phyloP scores from a whole-genome alignment of 129 eudicot species.

The Mikania micrantha region DNA sequence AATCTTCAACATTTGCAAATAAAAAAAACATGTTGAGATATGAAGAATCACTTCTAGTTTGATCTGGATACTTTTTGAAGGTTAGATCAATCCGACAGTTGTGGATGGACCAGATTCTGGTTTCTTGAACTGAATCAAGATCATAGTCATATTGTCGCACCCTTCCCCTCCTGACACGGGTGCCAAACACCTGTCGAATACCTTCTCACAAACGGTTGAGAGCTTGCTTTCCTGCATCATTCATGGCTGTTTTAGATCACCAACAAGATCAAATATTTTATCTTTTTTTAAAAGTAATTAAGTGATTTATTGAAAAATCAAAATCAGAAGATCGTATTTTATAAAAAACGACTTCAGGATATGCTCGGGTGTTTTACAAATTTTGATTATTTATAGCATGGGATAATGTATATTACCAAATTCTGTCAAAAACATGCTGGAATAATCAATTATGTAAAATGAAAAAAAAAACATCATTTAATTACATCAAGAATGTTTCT shows the following conservation, averaged over 20 bases:
- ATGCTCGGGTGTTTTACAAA: not conserved
- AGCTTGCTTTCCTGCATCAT: slow-evolving; percentile 61
- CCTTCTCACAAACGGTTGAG: slow-evolving; percentile 60
- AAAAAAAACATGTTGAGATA: slow-evolving; percentile 14
- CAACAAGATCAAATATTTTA: not conserved
- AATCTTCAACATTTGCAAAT: slow-evolving; percentile 15
- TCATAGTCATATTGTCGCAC: slow-evolving; percentile 96
- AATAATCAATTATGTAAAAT: not conserved
- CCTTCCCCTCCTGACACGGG: slow-evolving; percentile 76
- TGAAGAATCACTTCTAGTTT: slow-evolving; percentile 6
- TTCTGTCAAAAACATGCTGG: not conserved
- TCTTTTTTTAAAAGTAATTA: not conserved
- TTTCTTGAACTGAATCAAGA: slow-evolving; percentile 69
- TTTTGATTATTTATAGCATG: not conserved
- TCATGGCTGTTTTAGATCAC: not conserved
- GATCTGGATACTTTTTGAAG: slow-evolving; percentile 18
- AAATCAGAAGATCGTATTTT: too few species aligned
- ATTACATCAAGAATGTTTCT: not conserved
- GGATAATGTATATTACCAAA: not conserved
- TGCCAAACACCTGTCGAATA: slow-evolving; percentile 65
- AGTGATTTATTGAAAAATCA: not conserved
- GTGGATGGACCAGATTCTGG: slow-evolving; percentile 29
- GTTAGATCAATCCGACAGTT: slow-evolving; percentile 25
- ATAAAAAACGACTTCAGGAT: too few species aligned
- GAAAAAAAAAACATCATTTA: too few species aligned